Percentiles rank a stretch among this genome's conserved stretches.
These are phyloP conservation scores for Xerocomus potaroensis DNA, from an alignment of 768 basidiomycete genomes.

Conservation along the genomic window DNA sequence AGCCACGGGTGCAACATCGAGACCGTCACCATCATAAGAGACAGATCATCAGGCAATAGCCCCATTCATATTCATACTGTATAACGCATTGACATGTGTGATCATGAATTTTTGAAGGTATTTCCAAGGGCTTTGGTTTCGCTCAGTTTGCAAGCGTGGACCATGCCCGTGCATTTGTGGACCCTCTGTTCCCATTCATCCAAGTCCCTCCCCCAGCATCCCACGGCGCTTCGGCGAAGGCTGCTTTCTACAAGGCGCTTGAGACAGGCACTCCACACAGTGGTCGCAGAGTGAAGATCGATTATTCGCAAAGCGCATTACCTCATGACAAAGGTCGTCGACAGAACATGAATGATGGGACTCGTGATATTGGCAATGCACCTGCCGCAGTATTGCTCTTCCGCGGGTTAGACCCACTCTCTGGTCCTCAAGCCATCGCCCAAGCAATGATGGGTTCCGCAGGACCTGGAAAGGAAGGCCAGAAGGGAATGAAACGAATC, in stretches of 20 bases:
- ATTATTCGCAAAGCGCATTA: constrained; percentile 85
- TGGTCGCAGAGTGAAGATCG: constrained; percentile 89
- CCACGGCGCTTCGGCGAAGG: constrained; percentile 73
- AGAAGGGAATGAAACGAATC: constrained; percentile 83
- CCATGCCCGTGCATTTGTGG: constrained; percentile 87
- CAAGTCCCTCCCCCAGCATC: constrained; percentile 90
- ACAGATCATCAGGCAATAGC: constrained; percentile 94
- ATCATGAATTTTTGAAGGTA: constrained; percentile 73
- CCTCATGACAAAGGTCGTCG: constrained; percentile 65
- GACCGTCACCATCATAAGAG: constrained; percentile 93
- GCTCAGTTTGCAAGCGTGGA: constrained; percentile 86
- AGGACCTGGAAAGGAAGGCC: constrained; percentile 71
- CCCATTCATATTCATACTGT: constrained; percentile 66
- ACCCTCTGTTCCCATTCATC: constrained; percentile 86
- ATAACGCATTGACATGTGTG: constrained; percentile 71
- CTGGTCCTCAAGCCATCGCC: constrained; percentile 83
- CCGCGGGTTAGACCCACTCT: constrained; percentile 84
- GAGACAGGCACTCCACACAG: constrained; percentile 68
- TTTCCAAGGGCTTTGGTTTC: constrained; percentile 95
- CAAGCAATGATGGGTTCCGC: constrained; percentile 80
- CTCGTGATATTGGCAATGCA: constrained; percentile 88
- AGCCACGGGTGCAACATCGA: constrained; percentile 72
- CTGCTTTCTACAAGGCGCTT: constrained; percentile 69
- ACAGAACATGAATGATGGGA: constrained; percentile 84
- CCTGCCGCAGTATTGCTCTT: constrained; percentile 82